Conservation (phyloP, 2,329 filamentous ascomycete genomes). For the Neurospora sp. region DNA sequence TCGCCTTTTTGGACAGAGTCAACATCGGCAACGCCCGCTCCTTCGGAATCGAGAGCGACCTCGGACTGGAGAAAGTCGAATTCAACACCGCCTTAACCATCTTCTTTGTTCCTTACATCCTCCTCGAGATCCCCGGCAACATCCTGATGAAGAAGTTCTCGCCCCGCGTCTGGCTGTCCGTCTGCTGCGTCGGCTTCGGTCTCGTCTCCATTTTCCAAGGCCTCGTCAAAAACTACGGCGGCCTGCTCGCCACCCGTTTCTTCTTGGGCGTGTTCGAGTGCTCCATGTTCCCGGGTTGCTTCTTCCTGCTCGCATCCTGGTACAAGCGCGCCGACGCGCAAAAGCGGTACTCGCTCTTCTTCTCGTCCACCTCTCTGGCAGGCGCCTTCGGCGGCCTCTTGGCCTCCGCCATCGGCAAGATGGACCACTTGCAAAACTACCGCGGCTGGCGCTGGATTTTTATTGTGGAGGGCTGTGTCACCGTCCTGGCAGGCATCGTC, state of each 20-base stretch:
- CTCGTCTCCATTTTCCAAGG: slow-evolving; percentile 68
- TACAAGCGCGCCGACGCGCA: slow-evolving; percentile 83
- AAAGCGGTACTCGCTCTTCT: slow-evolving; percentile 89
- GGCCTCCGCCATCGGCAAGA: slow-evolving; percentile 80
- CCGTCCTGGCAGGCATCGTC: slow-evolving; percentile 48
- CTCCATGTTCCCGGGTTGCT: slow-evolving; percentile 66
- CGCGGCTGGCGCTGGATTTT: slow-evolving; percentile 75
- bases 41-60: slow-evolving; percentile 54
- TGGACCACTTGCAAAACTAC: slow-evolving; percentile 62
- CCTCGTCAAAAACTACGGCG: slow-evolving; percentile 65
- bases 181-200: slow-evolving; percentile 80
- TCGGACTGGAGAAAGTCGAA: slow-evolving; percentile 46
- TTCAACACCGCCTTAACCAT: slow-evolving; percentile 72
- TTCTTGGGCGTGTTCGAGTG: slow-evolving; percentile 72
- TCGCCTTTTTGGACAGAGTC: slow-evolving; percentile 63
- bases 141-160: slow-evolving; percentile 58
- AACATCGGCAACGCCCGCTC: slow-evolving; percentile 72
- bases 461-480: slow-evolving; percentile 63
- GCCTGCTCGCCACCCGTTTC: slow-evolving; percentile 71
- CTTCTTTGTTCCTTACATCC: slow-evolving; percentile 71
- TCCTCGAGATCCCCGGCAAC: slow-evolving; percentile 65
- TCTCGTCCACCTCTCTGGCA: slow-evolving; percentile 68
- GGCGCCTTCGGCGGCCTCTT: slow-evolving; percentile 81
- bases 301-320: slow-evolving; percentile 68
- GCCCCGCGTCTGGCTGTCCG: slow-evolving; percentile 62